Base-by-base conservation (phyloP, 2,329 filamentous ascomycete genomes). In the Epicoccum nigrum region DNA sequence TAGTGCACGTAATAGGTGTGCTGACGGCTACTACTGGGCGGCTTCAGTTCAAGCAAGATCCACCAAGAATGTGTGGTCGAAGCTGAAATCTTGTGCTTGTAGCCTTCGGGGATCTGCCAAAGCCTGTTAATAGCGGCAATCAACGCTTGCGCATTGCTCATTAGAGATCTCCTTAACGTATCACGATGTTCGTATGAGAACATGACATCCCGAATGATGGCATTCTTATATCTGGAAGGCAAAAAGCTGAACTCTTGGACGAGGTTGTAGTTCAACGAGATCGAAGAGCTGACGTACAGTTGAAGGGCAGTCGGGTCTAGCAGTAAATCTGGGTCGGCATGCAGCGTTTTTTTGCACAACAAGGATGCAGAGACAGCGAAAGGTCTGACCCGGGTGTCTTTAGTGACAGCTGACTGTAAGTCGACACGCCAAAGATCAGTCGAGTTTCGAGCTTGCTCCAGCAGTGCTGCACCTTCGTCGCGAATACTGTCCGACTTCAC, bases 331-430 rank as follows among this genome's bases (percentile, higher is more conserved):
- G 21, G 12, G 51, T 52, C 30, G 3, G 58, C n/a, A 35, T 71
- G 64, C 46, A 80, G 80, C 0, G 80, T 83, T 2, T 76, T 70
- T 19, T 77, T 72, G 42, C 84, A 87, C 0, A 88, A 70, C 0
- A 88, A 54, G 0, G 85, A 79, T 0, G 84, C 79, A 68, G 78
- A 79, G 0, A 87, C 74, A 0, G 76, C 76, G 54, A 82, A 84
- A 0, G 60, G 74, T 5, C 70, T 68, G 20, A 73, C 74, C 15
- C 72, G 67, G 0, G 77, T 69, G 0, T 65, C 67, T 1, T 76
- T 68, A 0, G 69, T 62, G 15, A 82, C 66, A 0, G 76, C 68
- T 1, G 60, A 67, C 13, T 72, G 68, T 0, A 80, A 73, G 38
- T 85, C 81, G 0, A 62, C 50, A 1, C 79, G 75, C 86, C 86